phyloP scores from a whole-genome alignment of 495 filamentous ascomycete species.

The Clohesyomyces aquaticus region DNA sequence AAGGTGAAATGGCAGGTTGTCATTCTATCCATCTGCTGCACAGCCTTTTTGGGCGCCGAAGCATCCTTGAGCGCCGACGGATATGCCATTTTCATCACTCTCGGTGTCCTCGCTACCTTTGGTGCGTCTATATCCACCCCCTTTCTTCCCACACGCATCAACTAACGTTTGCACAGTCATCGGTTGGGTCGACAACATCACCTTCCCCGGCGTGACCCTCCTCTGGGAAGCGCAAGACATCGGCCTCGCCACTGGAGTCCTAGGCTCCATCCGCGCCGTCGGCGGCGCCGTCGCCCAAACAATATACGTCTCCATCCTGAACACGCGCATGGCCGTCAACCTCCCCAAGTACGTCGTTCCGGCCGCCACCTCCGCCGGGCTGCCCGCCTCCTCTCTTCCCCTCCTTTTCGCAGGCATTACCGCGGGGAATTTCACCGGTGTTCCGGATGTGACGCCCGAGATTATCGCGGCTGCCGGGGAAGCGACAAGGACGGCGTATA shows the following conservation, averaged over 20 bases:
- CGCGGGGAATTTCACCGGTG: constrained; percentile 46
- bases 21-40: constrained; percentile 34
- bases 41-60: constrained; percentile 38
- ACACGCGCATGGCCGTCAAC: constrained; percentile 49
- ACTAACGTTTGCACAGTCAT: constrained; percentile 21
- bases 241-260: constrained; percentile 54
- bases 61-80: constrained; percentile 17
- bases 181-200: constrained; percentile 43
- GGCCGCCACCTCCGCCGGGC: constrained; percentile 51
- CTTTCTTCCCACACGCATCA: no score
- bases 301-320: constrained; percentile 55
- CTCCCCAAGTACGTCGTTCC: constrained; percentile 50
- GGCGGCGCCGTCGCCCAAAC: constrained; percentile 46
- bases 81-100: constrained; percentile 30
- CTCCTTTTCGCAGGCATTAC: constrained; percentile 49
- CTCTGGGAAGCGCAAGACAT: constrained; percentile 49
- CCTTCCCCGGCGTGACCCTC: constrained; percentile 41
- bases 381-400: constrained; percentile 49
- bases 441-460: constrained; percentile 51
- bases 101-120: constrained; percentile 41
- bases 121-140: neutral
- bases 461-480: constrained; percentile 47
- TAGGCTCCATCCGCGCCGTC: constrained; percentile 46
- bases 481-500: constrained; percentile 49
- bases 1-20: constrained; percentile 40